These are phyloP conservation scores for Geoglossum cookeanum DNA, from an alignment of 2,329 filamentous ascomycete species.

Conservation along the genomic window DNA sequence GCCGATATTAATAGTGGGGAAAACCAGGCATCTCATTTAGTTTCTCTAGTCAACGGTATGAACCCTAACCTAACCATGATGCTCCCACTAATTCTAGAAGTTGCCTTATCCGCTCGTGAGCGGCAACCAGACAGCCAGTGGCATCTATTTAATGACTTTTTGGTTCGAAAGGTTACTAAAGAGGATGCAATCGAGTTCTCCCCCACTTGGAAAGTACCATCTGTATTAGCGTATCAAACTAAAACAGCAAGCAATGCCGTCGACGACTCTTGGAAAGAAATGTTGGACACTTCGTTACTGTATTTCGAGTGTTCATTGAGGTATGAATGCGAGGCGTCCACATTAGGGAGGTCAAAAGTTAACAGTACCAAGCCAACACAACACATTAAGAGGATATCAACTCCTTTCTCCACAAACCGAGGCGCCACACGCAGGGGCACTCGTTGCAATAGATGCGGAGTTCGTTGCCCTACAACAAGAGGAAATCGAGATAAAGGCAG, in stretches of 20 bases:
- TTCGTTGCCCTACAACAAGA: constrained; percentile 86
- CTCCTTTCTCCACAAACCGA: constrained; percentile 40
- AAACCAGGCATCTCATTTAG: constrained; percentile 74
- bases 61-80: background rate
- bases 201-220: constrained; percentile 79
- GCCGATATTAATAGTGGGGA: constrained; percentile 76
- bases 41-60: constrained; percentile 71
- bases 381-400: constrained; percentile 33
- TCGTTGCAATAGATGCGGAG: constrained; percentile 85
- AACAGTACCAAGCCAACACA: background rate
- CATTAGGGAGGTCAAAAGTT: background rate
- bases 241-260: constrained; percentile 65
- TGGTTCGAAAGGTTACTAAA: constrained; percentile 60
- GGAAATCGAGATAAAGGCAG: constrained; percentile 90
- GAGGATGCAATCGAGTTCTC: constrained; percentile 84
- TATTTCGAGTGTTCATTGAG: constrained; percentile 50
- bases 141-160: constrained; percentile 96
- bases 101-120: constrained; percentile 44
- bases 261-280: constrained; percentile 70
- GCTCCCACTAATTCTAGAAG: constrained; percentile 20
- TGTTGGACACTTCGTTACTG: constrained; percentile 66
- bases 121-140: constrained; percentile 49
- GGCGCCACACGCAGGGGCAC: constrained; percentile 47
- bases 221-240: constrained; percentile 69
- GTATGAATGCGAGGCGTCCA: constrained; percentile 13